Percentiles rank a stretch among this genome's conserved stretches.
These are phyloP conservation scores for Stagonosporopsis cucurbitacearum DNA, from an alignment of 2,329 filamentous ascomycete species.

Conservation along the genomic window DNA sequence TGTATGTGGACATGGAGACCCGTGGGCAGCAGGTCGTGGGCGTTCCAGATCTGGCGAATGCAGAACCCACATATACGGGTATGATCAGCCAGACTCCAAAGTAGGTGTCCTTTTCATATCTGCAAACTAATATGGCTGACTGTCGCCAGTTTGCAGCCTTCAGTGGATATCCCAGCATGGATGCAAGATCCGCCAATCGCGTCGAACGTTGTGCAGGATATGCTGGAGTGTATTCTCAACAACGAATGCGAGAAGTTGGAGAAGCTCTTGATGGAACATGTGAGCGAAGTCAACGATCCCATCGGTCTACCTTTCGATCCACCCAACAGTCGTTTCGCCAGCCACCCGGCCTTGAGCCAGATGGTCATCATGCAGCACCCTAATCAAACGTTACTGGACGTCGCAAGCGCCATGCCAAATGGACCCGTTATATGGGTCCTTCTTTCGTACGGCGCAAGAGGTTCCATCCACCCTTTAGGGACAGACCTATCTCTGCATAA, in stretches of 20 bases:
- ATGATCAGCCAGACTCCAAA: slow-evolving; percentile 16
- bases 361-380: slow-evolving; percentile 42
- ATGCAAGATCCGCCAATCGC: slow-evolving; percentile 16
- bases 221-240: slow-evolving; percentile 38
- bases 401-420: slow-evolving; percentile 41
- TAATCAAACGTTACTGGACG: slow-evolving; percentile 41
- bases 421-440: slow-evolving; percentile 37
- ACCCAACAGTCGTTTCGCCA: slow-evolving; percentile 30
- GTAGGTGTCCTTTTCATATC: slow-evolving; percentile 6
- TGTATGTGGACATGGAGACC: not conserved
- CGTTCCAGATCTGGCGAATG: not conserved
- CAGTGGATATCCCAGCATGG: slow-evolving; percentile 23
- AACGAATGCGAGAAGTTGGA: slow-evolving; percentile 36
- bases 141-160: slow-evolving; percentile 15
- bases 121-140: slow-evolving; percentile 2
- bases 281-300: slow-evolving; percentile 36
- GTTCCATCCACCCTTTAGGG: slow-evolving; percentile 40
- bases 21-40: slow-evolving; percentile 5
- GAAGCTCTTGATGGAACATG: slow-evolving; percentile 31
- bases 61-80: slow-evolving; percentile 20
- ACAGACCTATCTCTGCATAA: slow-evolving; percentile 45
- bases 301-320: slow-evolving; percentile 40
- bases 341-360: slow-evolving; percentile 32
- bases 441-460: slow-evolving; percentile 36
- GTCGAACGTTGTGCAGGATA: slow-evolving; percentile 31